Conservation (phyloP, 805 yeast species). For the Candida berthetii region DNA sequence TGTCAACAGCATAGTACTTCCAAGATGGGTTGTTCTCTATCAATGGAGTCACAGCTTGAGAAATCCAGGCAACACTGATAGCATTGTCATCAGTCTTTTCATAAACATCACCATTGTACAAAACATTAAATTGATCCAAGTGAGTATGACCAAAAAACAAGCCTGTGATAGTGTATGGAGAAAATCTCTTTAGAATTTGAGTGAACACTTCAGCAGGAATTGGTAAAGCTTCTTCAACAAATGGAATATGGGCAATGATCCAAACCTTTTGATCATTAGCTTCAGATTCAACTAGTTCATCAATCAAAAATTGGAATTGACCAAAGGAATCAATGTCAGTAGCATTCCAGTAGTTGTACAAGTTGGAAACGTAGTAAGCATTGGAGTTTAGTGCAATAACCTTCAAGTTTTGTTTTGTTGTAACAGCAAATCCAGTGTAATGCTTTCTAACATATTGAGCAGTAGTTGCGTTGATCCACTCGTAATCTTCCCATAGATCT, state of each 20-base stretch:
- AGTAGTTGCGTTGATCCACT: slow-evolving; percentile 33
- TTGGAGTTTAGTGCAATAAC: slow-evolving; percentile 62
- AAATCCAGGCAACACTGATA: slow-evolving; percentile 55
- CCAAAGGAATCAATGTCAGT: slow-evolving; percentile 58
- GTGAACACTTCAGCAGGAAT: slow-evolving; percentile 49
- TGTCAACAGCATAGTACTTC: slow-evolving; percentile 67
- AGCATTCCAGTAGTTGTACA: slow-evolving; percentile 46
- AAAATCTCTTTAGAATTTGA: slow-evolving; percentile 57
- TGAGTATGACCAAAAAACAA: slow-evolving; percentile 72
- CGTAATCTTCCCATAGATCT: slow-evolving; percentile 39
- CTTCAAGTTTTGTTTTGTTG: slow-evolving; percentile 50
- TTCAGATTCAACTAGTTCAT: slow-evolving; percentile 60
- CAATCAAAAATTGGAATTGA: slow-evolving; percentile 50
- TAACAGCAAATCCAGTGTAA: slow-evolving; percentile 56
- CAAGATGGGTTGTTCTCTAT: slow-evolving; percentile 60
- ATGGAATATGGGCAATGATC: slow-evolving; percentile 67
- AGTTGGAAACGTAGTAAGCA: slow-evolving; percentile 59
- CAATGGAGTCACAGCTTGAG: slow-evolving; percentile 62
- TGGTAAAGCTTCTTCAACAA: slow-evolving; percentile 55
- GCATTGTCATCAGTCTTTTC: slow-evolving; percentile 37
- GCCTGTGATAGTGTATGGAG: slow-evolving; percentile 63
- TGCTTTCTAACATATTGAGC: slow-evolving; percentile 35
- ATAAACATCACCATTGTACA: slow-evolving; percentile 44
- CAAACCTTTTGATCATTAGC: slow-evolving; percentile 56
- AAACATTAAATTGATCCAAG: slow-evolving; percentile 56